These are phyloP conservation scores for Cryphonectria radicalis DNA, from an alignment of 2,329 filamentous ascomycete species.

Conservation along the genomic window DNA sequence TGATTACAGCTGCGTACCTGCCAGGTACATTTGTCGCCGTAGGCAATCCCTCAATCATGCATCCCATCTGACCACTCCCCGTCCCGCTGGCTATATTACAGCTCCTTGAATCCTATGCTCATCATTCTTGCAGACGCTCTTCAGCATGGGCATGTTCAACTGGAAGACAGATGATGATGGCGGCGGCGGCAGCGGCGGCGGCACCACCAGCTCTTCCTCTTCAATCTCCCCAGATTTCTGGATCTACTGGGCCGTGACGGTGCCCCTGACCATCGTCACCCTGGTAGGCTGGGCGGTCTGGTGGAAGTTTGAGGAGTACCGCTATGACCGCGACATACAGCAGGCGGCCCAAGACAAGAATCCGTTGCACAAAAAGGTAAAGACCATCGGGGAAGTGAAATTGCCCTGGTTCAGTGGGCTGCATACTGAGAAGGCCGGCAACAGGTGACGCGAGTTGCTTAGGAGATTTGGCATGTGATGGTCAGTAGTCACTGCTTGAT, in stretches of 20 bases:
- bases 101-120: background rate
- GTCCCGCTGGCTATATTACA: background rate
- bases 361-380: background rate
- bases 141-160: conserved; percentile 13
- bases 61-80: background rate
- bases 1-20: conserved; percentile 8
- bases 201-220: background rate
- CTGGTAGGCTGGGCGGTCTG: conserved; percentile 8
- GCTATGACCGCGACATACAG: conserved; percentile 9
- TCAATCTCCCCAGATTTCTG: conserved; percentile 4
- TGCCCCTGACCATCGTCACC: conserved; percentile 9
- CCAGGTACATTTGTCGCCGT: conserved; percentile 11
- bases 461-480: background rate
- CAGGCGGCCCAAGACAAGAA: background rate
- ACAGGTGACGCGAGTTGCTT: background rate
- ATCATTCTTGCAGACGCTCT: background rate
- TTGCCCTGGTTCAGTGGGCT: background rate
- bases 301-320: conserved; percentile 16
- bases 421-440: background rate
- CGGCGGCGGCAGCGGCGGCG: too few species aligned
- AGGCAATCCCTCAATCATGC: background rate
- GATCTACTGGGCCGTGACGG: conserved; percentile 14
- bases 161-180: background rate
- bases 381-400: background rate
- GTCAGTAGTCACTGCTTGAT: background rate